These are phyloP conservation scores for Fremontodendron californicum DNA, from an alignment of 345 rosid genomes.

Conservation along the genomic window DNA sequence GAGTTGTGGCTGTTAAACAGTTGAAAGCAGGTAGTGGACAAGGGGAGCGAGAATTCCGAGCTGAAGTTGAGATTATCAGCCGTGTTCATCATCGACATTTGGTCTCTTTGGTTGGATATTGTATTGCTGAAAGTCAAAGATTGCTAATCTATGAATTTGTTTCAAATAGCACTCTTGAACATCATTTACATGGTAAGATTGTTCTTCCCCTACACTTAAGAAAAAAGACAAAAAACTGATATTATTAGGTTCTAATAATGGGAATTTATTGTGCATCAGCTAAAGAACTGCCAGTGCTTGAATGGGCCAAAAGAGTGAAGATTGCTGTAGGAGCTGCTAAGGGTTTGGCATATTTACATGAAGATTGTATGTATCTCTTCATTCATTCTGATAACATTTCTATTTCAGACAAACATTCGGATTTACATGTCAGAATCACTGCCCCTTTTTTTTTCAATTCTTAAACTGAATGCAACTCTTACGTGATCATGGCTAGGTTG, in stretches of 20 bases:
- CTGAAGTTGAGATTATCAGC: constrained; percentile 92
- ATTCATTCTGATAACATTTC: neutral
- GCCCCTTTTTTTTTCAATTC: too few relatives aligned
- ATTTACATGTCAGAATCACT: neutral
- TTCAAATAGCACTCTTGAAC: constrained; percentile 79
- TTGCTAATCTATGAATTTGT: constrained; percentile 88
- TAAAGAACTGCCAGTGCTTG: constrained; percentile 56
- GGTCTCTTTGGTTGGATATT: constrained; percentile 89
- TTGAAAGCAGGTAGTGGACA: constrained; percentile 95
- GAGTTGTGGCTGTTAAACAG: constrained; percentile 76
- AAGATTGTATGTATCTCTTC: constrained; percentile 73
- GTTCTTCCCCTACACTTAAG: neutral
- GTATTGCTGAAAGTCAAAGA: constrained; percentile 58
- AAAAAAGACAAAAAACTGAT: too few relatives aligned
- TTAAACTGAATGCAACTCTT: too few relatives aligned
- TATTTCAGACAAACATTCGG: neutral
- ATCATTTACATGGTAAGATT: constrained; percentile 79
- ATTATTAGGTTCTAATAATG: neutral
- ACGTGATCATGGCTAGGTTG: too few relatives aligned
- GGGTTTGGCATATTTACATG: constrained; percentile 97
- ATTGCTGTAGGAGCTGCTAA: constrained; percentile 90
- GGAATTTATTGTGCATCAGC: constrained; percentile 25
- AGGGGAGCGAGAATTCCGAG: constrained; percentile 91
- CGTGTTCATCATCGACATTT: constrained; percentile 94
- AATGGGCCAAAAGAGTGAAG: constrained; percentile 80